Base-by-base conservation (phyloP, 1,284 basidiomycete species). In the Irpex rosettiformis region DNA sequence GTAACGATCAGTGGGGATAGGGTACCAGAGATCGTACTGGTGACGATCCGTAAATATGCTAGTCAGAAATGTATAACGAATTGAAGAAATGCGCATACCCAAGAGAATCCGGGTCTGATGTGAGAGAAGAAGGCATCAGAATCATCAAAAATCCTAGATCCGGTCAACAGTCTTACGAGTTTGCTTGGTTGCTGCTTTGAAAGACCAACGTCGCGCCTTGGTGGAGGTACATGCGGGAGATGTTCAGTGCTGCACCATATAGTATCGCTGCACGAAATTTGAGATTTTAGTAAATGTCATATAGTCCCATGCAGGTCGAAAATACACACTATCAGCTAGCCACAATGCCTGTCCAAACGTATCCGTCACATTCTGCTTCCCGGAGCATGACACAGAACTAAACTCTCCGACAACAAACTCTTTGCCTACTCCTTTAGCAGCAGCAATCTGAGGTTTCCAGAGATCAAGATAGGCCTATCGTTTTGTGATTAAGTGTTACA, bases 1-100 rank as follows among this genome's bases (percentile, higher is more conserved):
- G 58, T 69, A 74, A 11, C 72, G 70, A 22, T 69, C 69, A 1
- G 70, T 65, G 4, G 66, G 61, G 22, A 69, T 59, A 3, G 73
- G 73, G 62, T 74, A 74, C 70, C 73, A 73, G 13, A 73, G 67
- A 56, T 75, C 72, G 59, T 75, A 75, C 73, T 72, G 58, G 37
- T n/a, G 2, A 55, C 43, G 52, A 60, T 53, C 4, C 53, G 10
- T 33, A 25, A n/a, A 58, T 28, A 24, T 21, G 22, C 43, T 45
- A 45, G 16, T 37, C 33, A 37, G n/a, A n/a, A n/a, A n/a, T n/a
- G n/a, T n/a, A n/a, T n/a, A n/a, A n/a, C n/a, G n/a, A n/a, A n/a
- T n/a, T n/a, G n/a, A n/a, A n/a, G n/a, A n/a, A n/a, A n/a, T n/a
- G n/a, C 21, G 21, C 64, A 16, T 62, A 67, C 71, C 71, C 72